Evolutionary conservation across 2,329 filamentous ascomycete species (phyloP).

Genomic region (Fusarium acutatum): DNA sequence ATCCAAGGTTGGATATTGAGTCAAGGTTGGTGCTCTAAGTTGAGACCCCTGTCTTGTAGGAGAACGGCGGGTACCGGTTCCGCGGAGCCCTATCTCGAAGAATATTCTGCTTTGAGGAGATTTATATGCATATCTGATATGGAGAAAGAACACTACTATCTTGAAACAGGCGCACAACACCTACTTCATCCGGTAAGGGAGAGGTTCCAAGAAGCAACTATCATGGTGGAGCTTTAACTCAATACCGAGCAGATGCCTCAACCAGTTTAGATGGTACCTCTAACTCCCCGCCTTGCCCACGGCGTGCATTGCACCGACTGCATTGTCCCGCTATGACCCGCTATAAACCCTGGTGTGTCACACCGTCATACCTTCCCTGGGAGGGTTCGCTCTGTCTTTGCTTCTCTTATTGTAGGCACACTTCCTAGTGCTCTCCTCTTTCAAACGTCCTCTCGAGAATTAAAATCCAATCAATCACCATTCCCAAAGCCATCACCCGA

Average conservation of each 20-base stretch:
- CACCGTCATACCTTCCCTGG: slow-evolving; percentile 25
- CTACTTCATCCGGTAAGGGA: slow-evolving; percentile 9
- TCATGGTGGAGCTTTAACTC: slow-evolving; percentile 8
- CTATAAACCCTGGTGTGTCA: slow-evolving; percentile 30
- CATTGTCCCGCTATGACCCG: slow-evolving; percentile 12
- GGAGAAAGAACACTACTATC: neutral
- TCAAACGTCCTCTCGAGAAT: neutral
- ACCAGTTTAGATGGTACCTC: slow-evolving; percentile 14
- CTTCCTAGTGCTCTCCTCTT: slow-evolving; percentile 7
- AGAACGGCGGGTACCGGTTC: neutral
- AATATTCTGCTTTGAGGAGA: neutral
- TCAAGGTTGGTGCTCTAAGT: neutral
- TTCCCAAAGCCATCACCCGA: neutral
- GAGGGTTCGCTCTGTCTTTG: slow-evolving; percentile 5
- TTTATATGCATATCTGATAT: neutral
- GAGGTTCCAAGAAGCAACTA: neutral
- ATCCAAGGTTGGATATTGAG: neutral
- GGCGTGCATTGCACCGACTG: slow-evolving; percentile 20
- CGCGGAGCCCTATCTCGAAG: neutral
- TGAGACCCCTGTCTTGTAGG: neutral
- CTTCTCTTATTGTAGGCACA: slow-evolving; percentile 25
- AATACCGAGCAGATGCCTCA: slow-evolving; percentile 29
- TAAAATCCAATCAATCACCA: neutral
- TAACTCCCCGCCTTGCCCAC: neutral
- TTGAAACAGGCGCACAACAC: neutral